These are phyloP conservation scores for Pelargonium nanum DNA, from an alignment of 345 rosid species.

Conservation along the genomic window DNA sequence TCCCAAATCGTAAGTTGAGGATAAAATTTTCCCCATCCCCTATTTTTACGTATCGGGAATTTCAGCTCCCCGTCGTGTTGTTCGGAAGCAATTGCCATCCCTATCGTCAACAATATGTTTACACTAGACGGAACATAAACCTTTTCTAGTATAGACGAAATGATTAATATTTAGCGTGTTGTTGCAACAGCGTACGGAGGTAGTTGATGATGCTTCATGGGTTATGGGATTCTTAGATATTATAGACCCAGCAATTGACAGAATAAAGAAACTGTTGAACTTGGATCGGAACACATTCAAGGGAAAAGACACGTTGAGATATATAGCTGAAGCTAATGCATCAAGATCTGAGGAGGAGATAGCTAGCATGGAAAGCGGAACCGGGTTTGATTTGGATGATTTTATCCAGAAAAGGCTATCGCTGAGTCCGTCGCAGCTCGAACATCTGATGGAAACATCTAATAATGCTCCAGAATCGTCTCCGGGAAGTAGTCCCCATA, in stretches of 20 bases:
- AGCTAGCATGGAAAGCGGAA: conserved; percentile 16
- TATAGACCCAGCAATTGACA: conserved; percentile 86
- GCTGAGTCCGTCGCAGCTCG: conserved; percentile 49
- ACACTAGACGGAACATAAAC: neutral
- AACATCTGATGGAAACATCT: conserved; percentile 31
- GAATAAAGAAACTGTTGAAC: conserved; percentile 70
- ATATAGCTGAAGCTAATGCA: conserved; percentile 18
- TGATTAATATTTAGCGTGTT: neutral
- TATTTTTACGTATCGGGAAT: no score
- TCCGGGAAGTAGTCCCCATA: no score
- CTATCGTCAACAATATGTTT: no score
- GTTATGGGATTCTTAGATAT: conserved; percentile 71
- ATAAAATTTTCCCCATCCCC: no score
- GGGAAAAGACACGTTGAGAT: conserved; percentile 19
- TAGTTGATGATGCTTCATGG: conserved; percentile 93
- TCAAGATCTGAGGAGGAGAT: conserved; percentile 9
- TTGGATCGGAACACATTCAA: conserved; percentile 42
- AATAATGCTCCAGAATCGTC: conserved; percentile 5
- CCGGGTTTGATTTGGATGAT: conserved; percentile 48
- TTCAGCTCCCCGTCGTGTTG: no score
- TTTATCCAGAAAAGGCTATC: conserved; percentile 45
- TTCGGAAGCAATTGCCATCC: no score
- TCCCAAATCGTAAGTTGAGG: no score
- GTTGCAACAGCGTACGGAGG: conserved; percentile 63
- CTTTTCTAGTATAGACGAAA: neutral